Conservation (phyloP, 2,329 filamentous ascomycete species). For the Penicillium sp. region DNA sequence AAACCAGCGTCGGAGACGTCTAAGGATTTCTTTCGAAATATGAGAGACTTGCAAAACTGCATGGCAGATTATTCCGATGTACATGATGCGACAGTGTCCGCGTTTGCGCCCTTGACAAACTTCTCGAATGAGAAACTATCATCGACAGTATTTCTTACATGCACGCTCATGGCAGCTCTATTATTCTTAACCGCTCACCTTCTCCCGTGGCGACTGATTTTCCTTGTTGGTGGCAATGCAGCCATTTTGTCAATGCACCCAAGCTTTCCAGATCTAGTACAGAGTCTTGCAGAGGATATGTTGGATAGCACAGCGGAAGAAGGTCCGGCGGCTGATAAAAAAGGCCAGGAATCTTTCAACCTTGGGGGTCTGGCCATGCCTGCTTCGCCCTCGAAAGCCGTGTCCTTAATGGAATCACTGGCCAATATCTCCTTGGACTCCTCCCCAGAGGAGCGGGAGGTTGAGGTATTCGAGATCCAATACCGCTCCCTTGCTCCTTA, state of each 20-base stretch:
- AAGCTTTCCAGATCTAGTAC: too few relatives aligned
- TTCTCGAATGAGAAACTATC: constrained; percentile 84
- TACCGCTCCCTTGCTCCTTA: constrained; percentile 46
- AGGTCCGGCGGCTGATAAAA: too few relatives aligned
- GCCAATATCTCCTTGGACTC: constrained; percentile 74
- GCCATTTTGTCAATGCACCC: constrained; percentile 64
- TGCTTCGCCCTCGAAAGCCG: too few relatives aligned
- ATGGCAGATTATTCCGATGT: constrained; percentile 89
- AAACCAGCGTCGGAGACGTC: constrained; percentile 86
- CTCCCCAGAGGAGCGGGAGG: constrained; percentile 74
- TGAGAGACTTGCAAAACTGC: constrained; percentile 89
- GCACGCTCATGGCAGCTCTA: constrained; percentile 57
- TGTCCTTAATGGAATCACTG: constrained; percentile 44
- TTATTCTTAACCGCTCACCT: constrained; percentile 73
- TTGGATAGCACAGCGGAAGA: too few relatives aligned
- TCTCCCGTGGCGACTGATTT: constrained; percentile 74
- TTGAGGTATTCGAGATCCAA: constrained; percentile 95
- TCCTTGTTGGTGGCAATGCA: constrained; percentile 65
- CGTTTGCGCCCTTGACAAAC: constrained; percentile 76
- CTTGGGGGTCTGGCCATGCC: too few relatives aligned
- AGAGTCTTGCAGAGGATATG: too few relatives aligned
- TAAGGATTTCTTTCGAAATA: constrained; percentile 94
- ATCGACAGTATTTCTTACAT: constrained; percentile 70
- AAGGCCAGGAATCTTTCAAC: too few relatives aligned
- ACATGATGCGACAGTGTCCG: constrained; percentile 68